Conservation (phyloP, 768 basidiomycete species). For the Russula dissimulans region DNA sequence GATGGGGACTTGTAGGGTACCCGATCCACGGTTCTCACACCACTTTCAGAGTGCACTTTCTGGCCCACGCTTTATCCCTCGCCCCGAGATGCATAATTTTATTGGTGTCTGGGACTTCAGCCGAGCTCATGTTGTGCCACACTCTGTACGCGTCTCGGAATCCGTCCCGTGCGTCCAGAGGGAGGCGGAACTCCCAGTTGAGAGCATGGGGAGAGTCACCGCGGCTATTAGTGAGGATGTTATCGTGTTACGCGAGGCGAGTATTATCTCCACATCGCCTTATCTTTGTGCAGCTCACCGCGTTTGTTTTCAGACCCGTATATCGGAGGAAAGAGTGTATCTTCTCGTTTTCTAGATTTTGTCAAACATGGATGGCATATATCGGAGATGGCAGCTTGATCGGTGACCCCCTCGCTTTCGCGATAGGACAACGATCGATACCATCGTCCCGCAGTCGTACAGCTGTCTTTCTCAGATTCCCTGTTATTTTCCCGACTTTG, state of each 20-base stretch:
- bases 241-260: conserved; percentile 6
- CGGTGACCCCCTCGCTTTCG: no score
- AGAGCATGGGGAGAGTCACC: not conserved
- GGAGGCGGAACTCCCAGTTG: not conserved
- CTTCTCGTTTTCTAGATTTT: conserved; percentile 4
- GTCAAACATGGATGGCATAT: not conserved
- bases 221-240: conserved; percentile 7
- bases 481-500: no score
- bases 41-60: not conserved
- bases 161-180: not conserved
- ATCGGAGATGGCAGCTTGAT: not conserved
- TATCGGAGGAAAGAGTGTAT: not conserved
- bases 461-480: no score
- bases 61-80: not conserved
- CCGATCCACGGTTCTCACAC: not conserved
- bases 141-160: not conserved
- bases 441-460: no score
- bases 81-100: not conserved
- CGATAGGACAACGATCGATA: no score
- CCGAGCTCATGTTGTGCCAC: not conserved
- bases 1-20: not conserved
- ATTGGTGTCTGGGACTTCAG: not conserved
- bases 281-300: not conserved
- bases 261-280: not conserved
- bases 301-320: not conserved